A percentile compares a stretch with the other conserved stretches of the same genome.
phyloP scores from a whole-genome alignment of 306 rosid species.

The Prunus fruticosa region DNA sequence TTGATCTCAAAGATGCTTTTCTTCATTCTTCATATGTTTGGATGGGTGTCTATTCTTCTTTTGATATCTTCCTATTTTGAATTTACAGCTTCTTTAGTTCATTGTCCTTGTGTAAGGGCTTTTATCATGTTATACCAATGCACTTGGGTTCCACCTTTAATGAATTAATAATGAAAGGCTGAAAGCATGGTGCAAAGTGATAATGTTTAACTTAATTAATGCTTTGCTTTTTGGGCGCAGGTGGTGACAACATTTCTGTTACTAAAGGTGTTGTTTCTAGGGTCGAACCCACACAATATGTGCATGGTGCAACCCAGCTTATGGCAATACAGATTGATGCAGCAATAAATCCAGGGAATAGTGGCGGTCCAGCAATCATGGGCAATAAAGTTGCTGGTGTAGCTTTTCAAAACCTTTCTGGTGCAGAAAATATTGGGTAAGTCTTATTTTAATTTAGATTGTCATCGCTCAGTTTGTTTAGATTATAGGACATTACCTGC shows the following conservation, averaged over 20 bases:
- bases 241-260: constrained; percentile 91
- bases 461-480: not conserved
- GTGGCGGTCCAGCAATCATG: constrained; percentile 97
- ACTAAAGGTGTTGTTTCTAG: constrained; percentile 91
- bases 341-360: constrained; percentile 93
- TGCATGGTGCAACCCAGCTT: constrained; percentile 81
- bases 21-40: not conserved
- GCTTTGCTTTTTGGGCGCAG: constrained; percentile 33
- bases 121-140: not conserved
- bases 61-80: not conserved
- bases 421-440: constrained; percentile 93
- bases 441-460: constrained; percentile 17
- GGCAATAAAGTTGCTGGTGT: constrained; percentile 83
- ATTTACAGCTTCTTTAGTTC: not conserved
- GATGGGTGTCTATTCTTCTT: not conserved
- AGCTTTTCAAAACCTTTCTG: constrained; percentile 96
- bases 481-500: not conserved
- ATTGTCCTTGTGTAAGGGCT: not conserved
- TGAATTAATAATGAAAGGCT: not conserved
- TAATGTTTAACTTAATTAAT: not conserved
- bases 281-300: constrained; percentile 93
- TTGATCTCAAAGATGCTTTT: not conserved
- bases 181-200: not conserved
- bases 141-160: not conserved
- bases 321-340: constrained; percentile 97